These are phyloP conservation scores for Sugiyamaella floridensis DNA, from an alignment of 805 yeast genomes.

Conservation along the genomic window DNA sequence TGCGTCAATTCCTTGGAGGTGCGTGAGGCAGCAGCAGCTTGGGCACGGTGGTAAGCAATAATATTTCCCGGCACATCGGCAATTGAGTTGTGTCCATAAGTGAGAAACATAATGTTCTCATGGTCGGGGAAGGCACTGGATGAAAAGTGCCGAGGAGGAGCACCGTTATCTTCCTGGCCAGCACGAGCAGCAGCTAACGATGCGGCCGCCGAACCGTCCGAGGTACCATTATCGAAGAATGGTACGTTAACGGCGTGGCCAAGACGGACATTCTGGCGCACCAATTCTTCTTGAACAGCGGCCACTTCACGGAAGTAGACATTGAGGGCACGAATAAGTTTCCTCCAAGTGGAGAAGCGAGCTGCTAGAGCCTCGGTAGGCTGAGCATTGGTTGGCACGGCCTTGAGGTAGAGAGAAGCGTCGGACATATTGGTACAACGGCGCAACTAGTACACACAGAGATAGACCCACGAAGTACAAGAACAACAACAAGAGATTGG, in stretches of 20 bases:
- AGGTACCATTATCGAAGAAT: slow-evolving; percentile 34
- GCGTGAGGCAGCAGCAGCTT: slow-evolving; percentile 52
- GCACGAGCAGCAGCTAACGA: slow-evolving; percentile 4
- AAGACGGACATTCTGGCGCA: slow-evolving; percentile 72
- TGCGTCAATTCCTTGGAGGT: slow-evolving; percentile 54
- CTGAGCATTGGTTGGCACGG: slow-evolving; percentile 51
- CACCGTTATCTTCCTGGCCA: background rate
- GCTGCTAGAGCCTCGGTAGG: slow-evolving; percentile 86
- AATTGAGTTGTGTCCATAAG: slow-evolving; percentile 71
- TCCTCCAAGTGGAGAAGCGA: slow-evolving; percentile 82
- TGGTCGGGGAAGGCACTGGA: slow-evolving; percentile 26
- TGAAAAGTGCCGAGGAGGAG: background rate
- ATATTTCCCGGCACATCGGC: slow-evolving; percentile 74
- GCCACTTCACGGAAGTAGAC: slow-evolving; percentile 73
- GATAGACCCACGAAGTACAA: no score
- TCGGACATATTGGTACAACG: no score
- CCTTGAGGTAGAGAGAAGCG: slow-evolving; percentile 3
- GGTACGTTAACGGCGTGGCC: slow-evolving; percentile 68
- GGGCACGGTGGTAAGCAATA: slow-evolving; percentile 54
- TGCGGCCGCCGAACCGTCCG: slow-evolving; percentile 22
- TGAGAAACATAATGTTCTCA: slow-evolving; percentile 51
- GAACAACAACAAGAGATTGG: no score
- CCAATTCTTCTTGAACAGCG: slow-evolving; percentile 80
- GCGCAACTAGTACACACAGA: no score
- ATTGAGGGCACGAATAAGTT: slow-evolving; percentile 64